Evolutionary conservation across 1,284 basidiomycete genomes (phyloP).

Genomic region (Papiliotrema laurentii): DNA sequence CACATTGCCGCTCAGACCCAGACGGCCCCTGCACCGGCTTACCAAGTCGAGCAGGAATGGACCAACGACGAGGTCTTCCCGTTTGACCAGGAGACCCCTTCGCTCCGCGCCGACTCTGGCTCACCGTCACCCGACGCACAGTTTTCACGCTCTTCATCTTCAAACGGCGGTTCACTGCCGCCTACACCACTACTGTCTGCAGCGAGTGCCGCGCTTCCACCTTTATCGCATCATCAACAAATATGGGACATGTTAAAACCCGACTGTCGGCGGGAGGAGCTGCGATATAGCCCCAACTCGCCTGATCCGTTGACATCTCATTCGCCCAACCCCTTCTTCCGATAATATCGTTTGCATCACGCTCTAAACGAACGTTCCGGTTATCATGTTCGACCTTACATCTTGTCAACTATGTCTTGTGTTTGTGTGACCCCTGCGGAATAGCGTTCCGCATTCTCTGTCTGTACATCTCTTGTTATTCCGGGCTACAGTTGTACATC

Average conservation of each 20-base stretch:
- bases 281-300: conserved; percentile 12
- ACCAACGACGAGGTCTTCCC: conserved; percentile 30
- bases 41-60: conserved; percentile 14
- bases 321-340: conserved; percentile 18
- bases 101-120: conserved; percentile 37
- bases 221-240: neutral
- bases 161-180: conserved; percentile 32
- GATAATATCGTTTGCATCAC: neutral
- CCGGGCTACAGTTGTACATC: no score
- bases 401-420: neutral
- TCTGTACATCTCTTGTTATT: no score
- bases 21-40: neutral
- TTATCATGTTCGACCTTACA: neutral
- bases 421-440: neutral
- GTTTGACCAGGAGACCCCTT: conserved; percentile 36
- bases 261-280: neutral
- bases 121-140: conserved; percentile 28
- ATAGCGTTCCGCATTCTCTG: no score
- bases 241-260: conserved; percentile 11
- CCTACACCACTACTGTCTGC: conserved; percentile 32
- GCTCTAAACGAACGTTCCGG: neutral
- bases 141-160: conserved; percentile 29
- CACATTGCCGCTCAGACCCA: conserved; percentile 26
- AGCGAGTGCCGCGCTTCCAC: conserved; percentile 1
- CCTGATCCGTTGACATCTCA: conserved; percentile 11